These are phyloP conservation scores for Nothomitra cinnamomea DNA, from an alignment of 2,329 filamentous ascomycete genomes.

Conservation along the genomic window DNA sequence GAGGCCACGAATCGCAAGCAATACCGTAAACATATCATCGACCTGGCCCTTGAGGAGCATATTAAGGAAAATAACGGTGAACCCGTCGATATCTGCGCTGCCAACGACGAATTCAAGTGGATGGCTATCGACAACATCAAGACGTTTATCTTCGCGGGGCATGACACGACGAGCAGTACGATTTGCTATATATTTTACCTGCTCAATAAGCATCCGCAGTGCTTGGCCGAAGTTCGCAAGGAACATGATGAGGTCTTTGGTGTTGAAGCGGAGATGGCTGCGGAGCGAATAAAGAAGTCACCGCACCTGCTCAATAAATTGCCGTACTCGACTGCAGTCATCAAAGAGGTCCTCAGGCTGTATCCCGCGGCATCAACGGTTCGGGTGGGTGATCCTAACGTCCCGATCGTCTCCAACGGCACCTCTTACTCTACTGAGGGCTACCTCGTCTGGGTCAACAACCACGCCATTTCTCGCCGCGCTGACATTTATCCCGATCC, in stretches of 20 bases:
- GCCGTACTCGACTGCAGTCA: constrained; percentile 18
- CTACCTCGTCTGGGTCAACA: constrained; percentile 2
- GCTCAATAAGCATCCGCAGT: constrained; percentile 15
- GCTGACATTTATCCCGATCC: neutral
- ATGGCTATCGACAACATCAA: constrained; percentile 16
- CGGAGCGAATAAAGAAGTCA: constrained; percentile 9
- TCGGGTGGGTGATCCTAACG: neutral
- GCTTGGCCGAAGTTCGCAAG: constrained; percentile 12
- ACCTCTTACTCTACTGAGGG: neutral
- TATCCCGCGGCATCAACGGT: constrained; percentile 15
- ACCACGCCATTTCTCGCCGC: neutral
- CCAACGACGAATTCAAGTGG: constrained; percentile 11
- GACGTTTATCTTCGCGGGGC: constrained; percentile 20
- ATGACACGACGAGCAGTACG: constrained; percentile 20
- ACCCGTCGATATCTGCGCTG: constrained; percentile 6
- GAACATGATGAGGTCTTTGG: constrained; percentile 20
- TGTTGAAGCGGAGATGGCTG: constrained; percentile 7
- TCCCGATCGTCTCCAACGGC: neutral
- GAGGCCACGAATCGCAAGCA: neutral
- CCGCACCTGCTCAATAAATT: constrained; percentile 18
- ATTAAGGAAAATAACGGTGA: constrained; percentile 4
- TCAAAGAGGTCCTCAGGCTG: constrained; percentile 21
- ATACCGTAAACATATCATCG: constrained; percentile 6
- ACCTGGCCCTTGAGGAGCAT: constrained; percentile 10
- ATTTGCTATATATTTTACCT: constrained; percentile 18